Evolutionary conservation across 768 basidiomycete genomes (phyloP).

Genomic region (Tulasnella calospora): DNA sequence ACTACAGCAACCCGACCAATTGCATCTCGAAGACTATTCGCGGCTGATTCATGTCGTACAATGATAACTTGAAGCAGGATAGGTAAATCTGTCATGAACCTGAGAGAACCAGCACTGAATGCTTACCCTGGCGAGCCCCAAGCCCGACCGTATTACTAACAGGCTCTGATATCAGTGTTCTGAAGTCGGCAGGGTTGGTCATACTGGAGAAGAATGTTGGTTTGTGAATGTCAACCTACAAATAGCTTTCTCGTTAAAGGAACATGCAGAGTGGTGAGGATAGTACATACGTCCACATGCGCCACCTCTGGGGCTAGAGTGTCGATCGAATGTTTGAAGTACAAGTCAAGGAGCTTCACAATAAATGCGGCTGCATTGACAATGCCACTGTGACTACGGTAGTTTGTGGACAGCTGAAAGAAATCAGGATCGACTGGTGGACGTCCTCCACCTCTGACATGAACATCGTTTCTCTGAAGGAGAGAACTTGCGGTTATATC

Average conservation of each 20-base stretch:
- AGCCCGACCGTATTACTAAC: neutral
- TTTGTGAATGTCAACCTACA: conserved; percentile 6
- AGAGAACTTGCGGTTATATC: neutral
- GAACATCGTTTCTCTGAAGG: neutral
- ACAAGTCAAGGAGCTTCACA: neutral
- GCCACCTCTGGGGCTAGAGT: conserved; percentile 36
- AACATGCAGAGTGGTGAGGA: conserved; percentile 40
- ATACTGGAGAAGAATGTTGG: conserved; percentile 3
- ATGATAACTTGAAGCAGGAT: neutral
- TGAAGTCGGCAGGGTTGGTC: neutral
- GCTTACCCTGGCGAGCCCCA: neutral
- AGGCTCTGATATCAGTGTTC: neutral
- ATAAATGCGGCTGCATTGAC: conserved; percentile 18
- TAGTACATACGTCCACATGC: conserved; percentile 29
- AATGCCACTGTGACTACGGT: conserved; percentile 25
- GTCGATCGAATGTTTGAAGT: conserved; percentile 24
- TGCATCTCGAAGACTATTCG: neutral
- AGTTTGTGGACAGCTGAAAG: conserved; percentile 21
- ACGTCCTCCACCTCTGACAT: neutral
- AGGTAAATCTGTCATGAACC: neutral
- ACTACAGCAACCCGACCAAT: neutral
- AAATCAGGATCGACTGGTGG: conserved; percentile 4
- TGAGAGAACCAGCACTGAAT: neutral
- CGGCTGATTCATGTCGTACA: neutral
- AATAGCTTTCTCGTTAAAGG: no score